Evolutionary conservation across 1,284 basidiomycete genomes (phyloP), one percentile per base, ranked within the genome.

Genomic region (Ustilago crameri): DNA sequence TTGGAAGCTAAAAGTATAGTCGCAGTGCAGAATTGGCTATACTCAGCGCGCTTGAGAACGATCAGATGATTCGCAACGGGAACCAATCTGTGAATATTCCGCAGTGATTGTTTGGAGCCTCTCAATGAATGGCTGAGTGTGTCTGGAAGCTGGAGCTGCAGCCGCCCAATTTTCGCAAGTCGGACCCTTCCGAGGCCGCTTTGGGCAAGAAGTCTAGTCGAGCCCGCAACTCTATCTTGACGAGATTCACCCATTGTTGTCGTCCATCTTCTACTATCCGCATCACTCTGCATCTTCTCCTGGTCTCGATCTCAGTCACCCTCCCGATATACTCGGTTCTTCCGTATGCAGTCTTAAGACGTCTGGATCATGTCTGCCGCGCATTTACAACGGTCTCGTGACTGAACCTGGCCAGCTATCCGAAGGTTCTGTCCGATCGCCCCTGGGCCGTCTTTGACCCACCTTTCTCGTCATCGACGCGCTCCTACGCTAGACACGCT

Each of bases 361-460:
- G 17, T 43, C 26, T n/a, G 22, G 35, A 54, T 26, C 51, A 54
- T 54, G 51, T 54, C 23, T 37, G 35, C n/a, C 22, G 43, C 42
- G 42, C 56, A 40, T 34, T 42, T 42, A 35, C 50, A 40, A 27
- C 12, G 23, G 15, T 17, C 24, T 45, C 37, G 49, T 37, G 37
- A 43, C 34, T 30, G 34, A 35, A 15, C 30, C 32, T 26, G 20
- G 51, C 35, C 37, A 41, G 22, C 48, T 17, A 38, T 17, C 38
- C 41, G 35, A 40, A 18, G 17, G 12, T 30, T 30, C 30, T 30
- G 30, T 30, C 30, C 7, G 12, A 7, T 12, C 12, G 30, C 12
- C 30, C 12, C 30, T 15, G 18, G 41, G 12, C 22, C 22, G 20
- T 22, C 41, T 23, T 17, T 8, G 15, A 23, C 20, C 18, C 20